These are phyloP conservation scores for Neolentinus lepideus DNA, from an alignment of 1,284 basidiomycete genomes.

Conservation along the genomic window DNA sequence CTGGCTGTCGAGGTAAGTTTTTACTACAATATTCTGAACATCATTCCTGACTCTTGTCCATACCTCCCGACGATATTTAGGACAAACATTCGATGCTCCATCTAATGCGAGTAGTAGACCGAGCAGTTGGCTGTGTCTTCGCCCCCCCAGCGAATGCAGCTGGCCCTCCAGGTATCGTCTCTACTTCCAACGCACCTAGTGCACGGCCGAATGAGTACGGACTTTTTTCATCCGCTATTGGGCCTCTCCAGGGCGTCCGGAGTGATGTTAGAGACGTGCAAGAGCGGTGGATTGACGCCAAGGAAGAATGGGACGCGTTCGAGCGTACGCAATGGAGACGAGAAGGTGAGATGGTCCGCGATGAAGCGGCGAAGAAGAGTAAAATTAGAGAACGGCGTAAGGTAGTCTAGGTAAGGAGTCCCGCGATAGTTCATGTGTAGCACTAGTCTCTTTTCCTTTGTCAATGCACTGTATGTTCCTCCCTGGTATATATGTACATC, in stretches of 20 bases:
- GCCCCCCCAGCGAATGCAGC: constrained; percentile 50
- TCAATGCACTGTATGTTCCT: too few species aligned
- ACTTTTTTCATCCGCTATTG: constrained; percentile 61
- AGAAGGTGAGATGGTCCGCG: constrained; percentile 41
- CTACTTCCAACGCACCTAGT: constrained; percentile 31
- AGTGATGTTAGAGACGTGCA: constrained; percentile 76
- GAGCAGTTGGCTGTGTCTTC: constrained; percentile 86
- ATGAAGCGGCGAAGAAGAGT: constrained; percentile 20
- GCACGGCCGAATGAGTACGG: constrained; percentile 59
- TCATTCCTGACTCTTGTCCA: neutral
- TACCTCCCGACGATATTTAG: constrained; percentile 27
- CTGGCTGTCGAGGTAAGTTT: constrained; percentile 80
- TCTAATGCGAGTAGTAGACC: constrained; percentile 76
- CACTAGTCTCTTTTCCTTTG: too few species aligned
- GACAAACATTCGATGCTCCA: constrained; percentile 93
- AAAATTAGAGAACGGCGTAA: neutral
- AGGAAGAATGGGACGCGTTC: constrained; percentile 71
- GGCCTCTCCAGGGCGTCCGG: constrained; percentile 43
- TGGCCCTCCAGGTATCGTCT: constrained; percentile 44
- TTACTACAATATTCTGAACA: constrained; percentile 13
- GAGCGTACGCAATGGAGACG: constrained; percentile 66
- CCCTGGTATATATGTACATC: too few species aligned
- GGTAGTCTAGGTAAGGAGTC: neutral
- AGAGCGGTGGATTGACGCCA: constrained; percentile 82
- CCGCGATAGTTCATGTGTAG: too few species aligned